Evolutionary conservation across 768 basidiomycete species (phyloP).

Genomic region (Arthromyces matolae): DNA sequence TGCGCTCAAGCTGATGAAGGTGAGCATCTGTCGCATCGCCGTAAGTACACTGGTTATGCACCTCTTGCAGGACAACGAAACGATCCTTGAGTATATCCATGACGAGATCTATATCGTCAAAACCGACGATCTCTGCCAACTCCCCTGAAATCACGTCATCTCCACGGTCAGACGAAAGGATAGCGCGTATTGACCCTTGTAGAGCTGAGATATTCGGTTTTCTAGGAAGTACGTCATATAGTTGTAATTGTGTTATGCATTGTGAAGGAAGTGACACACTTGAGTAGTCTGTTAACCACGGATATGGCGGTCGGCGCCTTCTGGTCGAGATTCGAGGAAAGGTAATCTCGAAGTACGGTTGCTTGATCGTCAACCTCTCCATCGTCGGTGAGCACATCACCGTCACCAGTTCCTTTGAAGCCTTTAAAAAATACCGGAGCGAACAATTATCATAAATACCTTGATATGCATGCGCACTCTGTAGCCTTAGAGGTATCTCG

Average conservation of each 20-base stretch:
- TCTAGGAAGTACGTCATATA: slow-evolving; percentile 14
- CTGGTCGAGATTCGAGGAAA: not conserved
- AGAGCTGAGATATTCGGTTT: slow-evolving; percentile 25
- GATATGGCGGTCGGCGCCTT: no score
- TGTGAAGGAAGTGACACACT: slow-evolving; percentile 19
- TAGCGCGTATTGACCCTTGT: slow-evolving; percentile 26
- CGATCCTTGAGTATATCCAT: slow-evolving; percentile 67
- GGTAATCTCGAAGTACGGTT: slow-evolving; percentile 32
- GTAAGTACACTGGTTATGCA: slow-evolving; percentile 19
- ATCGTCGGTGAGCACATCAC: slow-evolving; percentile 8
- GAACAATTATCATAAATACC: not conserved
- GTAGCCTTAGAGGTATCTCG: slow-evolving; percentile 9
- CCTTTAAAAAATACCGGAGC: not conserved
- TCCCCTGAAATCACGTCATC: slow-evolving; percentile 77
- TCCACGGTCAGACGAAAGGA: slow-evolving; percentile 46
- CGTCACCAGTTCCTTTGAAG: slow-evolving; percentile 8
- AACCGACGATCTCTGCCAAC: slow-evolving; percentile 77
- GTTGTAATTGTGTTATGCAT: not conserved
- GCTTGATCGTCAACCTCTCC: slow-evolving; percentile 19
- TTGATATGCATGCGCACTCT: slow-evolving; percentile 5
- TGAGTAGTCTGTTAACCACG: slow-evolving; percentile 19
- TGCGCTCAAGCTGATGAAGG: slow-evolving; percentile 4
- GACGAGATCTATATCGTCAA: slow-evolving; percentile 77
- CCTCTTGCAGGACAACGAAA: slow-evolving; percentile 42
- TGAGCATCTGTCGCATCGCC: not conserved